A percentile compares a stretch with the other conserved stretches of the same genome.
phyloP scores from a whole-genome alignment of 306 rosid species.

The Dicorynia guianensis region DNA sequence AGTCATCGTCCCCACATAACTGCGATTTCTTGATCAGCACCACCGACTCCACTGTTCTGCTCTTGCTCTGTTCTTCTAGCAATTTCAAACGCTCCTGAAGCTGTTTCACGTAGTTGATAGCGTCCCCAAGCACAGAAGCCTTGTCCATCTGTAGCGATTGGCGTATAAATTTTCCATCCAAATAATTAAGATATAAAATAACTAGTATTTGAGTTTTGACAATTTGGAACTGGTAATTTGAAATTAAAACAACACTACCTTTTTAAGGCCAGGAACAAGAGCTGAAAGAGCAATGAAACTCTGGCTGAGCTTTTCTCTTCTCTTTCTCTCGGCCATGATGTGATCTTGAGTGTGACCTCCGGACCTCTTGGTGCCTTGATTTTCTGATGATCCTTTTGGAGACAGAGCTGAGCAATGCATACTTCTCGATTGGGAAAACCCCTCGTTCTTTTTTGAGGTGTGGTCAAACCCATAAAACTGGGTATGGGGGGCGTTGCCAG shows the following conservation, averaged over 20 bases:
- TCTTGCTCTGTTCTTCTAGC: slow-evolving; percentile 71
- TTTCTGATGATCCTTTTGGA: slow-evolving; percentile 37
- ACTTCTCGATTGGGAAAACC: slow-evolving; percentile 35
- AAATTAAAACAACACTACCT: slow-evolving; percentile 47
- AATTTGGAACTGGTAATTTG: too few species aligned
- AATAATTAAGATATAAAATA: too few species aligned
- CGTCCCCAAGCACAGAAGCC: slow-evolving; percentile 75
- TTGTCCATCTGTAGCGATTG: slow-evolving; percentile 64
- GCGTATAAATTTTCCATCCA: neutral
- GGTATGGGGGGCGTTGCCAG: slow-evolving; percentile 31
- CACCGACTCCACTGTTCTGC: slow-evolving; percentile 51
- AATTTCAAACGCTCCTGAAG: slow-evolving; percentile 59
- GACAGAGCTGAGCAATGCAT: slow-evolving; percentile 37
- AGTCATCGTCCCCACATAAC: slow-evolving; percentile 46
- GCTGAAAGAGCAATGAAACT: slow-evolving; percentile 85
- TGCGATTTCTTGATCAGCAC: slow-evolving; percentile 54
- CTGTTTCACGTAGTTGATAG: slow-evolving; percentile 69
- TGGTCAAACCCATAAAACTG: slow-evolving; percentile 33
- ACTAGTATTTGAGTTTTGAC: too few species aligned
- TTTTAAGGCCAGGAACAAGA: slow-evolving; percentile 74
- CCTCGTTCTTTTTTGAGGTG: slow-evolving; percentile 37
- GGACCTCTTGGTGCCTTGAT: slow-evolving; percentile 49
- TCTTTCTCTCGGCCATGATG: slow-evolving; percentile 77
- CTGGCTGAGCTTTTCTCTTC: slow-evolving; percentile 82
- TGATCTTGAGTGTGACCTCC: slow-evolving; percentile 67